Base-by-base conservation (phyloP, 2,329 filamentous ascomycete species). In the Cladosporium sp. region DNA sequence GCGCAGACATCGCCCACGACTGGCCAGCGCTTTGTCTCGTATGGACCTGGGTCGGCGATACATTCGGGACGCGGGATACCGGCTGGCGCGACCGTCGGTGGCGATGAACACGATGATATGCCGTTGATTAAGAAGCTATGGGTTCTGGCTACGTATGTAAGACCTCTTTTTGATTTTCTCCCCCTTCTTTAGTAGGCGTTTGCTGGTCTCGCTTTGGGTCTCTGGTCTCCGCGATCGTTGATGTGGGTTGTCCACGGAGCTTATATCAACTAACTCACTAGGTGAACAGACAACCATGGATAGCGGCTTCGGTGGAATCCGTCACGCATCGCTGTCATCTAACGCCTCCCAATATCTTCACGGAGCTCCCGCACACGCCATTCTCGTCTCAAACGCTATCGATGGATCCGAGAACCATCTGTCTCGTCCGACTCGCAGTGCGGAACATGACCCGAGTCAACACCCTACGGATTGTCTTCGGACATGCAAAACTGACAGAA, bases 321-420 rank as follows among this genome's bases (percentile, higher is more conserved):
- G 62, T 80, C 6, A 77, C 73, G 11, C 76, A 80, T 64, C 74
- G 75, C 22, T 80, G 78, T 64, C 77, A 79, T 60, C 66, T 79
- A 0, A 75, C 76, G 1, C 71, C 73, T 2, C 78, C 78, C 0
- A 73, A 73, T 30, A 76, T 78, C 49, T 79, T 78, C 65, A 64
- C 66, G 22, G 76, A 78, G 55, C 68, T 80, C 1, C 76, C 75
- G 6, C 63, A 65, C 30, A 71, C 72, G 55, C 66, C 70, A 39
- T 79, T 79, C 65, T 66, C 73, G 22, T 67, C 68, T 20, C 68
- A 69, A 17, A 74, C 69, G 1, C 66, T 80, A 5, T 78, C 76
- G 4, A 66, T 66, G 20, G 76, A 79, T 60, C 60, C 62, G 2
- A 68, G 75, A 5, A 73, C 76, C 1, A 72, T 75, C n/a, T 58